phyloP scores from a whole-genome alignment of 768 basidiomycete species.

The Leccinum fibrillosum region DNA sequence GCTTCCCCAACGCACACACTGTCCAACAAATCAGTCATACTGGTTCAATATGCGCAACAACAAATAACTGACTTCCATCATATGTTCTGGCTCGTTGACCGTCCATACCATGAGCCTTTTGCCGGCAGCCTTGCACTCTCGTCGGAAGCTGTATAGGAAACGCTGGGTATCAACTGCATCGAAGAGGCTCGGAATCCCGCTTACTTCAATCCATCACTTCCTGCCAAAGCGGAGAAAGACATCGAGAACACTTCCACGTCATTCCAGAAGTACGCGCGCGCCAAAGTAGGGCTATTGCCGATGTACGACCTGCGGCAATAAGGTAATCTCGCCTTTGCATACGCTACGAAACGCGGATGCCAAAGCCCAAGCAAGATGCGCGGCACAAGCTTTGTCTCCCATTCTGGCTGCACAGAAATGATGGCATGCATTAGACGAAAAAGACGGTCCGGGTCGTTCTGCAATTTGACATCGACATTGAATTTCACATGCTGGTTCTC shows the following conservation, averaged over 20 bases:
- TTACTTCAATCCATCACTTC: conserved; percentile 70
- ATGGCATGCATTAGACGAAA: conserved; percentile 74
- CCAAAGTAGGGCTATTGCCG: conserved; percentile 65
- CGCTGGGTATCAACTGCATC: conserved; percentile 3
- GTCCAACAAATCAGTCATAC: conserved; percentile 1
- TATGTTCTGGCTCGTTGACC: conserved; percentile 83
- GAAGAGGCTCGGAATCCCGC: conserved; percentile 7
- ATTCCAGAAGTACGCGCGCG: conserved; percentile 87
- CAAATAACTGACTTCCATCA: conserved; percentile 71
- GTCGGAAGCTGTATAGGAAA: conserved; percentile 57
- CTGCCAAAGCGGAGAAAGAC: conserved; percentile 67
- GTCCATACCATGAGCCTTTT: conserved; percentile 96
- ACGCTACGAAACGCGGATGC: conserved; percentile 86
- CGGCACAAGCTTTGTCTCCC: conserved; percentile 75
- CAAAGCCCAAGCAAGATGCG: conserved; percentile 80
- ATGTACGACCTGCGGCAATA: conserved; percentile 87
- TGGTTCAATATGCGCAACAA: neutral
- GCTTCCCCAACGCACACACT: conserved; percentile 76
- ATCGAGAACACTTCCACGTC: conserved; percentile 87
- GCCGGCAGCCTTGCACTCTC: conserved; percentile 72
- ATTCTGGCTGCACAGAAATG: conserved; percentile 61
- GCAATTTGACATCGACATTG: conserved; percentile 91
- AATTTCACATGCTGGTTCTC: conserved; percentile 75
- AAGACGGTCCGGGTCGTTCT: conserved; percentile 86
- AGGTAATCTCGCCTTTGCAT: conserved; percentile 72